These are phyloP conservation scores for Lasiosphaeria hispida DNA, from an alignment of 495 filamentous ascomycete species.

Conservation along the genomic window DNA sequence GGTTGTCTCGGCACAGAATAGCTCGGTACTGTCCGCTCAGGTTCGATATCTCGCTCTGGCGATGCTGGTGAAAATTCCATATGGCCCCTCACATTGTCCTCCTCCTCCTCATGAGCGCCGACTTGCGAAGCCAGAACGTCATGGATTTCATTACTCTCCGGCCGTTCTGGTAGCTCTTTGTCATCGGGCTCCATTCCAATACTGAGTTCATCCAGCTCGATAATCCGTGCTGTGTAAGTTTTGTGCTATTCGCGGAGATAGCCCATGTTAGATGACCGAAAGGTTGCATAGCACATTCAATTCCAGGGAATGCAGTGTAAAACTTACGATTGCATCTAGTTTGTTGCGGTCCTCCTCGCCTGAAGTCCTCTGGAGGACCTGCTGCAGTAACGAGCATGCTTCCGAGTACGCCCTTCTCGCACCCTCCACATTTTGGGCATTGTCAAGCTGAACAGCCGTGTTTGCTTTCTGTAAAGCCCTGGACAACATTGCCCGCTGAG, in stretches of 20 bases:
- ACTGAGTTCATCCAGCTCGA: slow-evolving; percentile 72
- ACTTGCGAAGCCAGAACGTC: slow-evolving; percentile 45
- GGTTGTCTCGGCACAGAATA: slow-evolving; percentile 29
- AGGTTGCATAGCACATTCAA: not conserved
- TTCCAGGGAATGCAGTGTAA: not conserved
- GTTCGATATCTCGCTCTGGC: slow-evolving; percentile 1
- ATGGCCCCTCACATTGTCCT: slow-evolving; percentile 24
- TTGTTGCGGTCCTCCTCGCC: slow-evolving; percentile 82
- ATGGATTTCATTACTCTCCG: slow-evolving; percentile 56
- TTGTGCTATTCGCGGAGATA: slow-evolving; percentile 57
- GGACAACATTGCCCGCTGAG: slow-evolving; percentile 89
- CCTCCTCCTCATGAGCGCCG: slow-evolving; percentile 43
- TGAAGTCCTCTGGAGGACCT: slow-evolving; percentile 80
- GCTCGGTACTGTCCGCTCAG: slow-evolving; percentile 26
- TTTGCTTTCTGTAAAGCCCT: slow-evolving; percentile 93
- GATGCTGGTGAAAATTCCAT: slow-evolving; percentile 1
- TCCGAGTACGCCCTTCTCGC: slow-evolving; percentile 90
- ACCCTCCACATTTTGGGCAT: slow-evolving; percentile 89
- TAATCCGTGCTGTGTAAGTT: slow-evolving; percentile 85
- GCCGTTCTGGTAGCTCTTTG: slow-evolving; percentile 75
- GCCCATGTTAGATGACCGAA: slow-evolving; percentile 7
- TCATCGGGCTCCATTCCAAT: slow-evolving; percentile 55
- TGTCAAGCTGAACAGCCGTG: slow-evolving; percentile 89
- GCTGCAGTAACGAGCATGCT: slow-evolving; percentile 77
- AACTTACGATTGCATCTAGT: slow-evolving; percentile 83